Conservation (phyloP, 805 yeast species). For the Suhomyces vadensis region DNA sequence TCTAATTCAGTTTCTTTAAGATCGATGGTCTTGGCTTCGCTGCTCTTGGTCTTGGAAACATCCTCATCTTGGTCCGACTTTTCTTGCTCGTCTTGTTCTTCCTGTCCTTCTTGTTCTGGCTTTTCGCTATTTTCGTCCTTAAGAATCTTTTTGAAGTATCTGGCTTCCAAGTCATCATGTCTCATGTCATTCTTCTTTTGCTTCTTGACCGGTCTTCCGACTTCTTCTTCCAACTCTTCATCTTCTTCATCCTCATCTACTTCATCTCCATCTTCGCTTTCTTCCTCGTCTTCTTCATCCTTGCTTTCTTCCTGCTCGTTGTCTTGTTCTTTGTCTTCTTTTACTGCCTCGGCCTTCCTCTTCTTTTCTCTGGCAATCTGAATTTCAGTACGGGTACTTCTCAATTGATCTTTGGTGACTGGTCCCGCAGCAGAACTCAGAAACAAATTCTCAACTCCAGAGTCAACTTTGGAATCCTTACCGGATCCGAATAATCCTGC, state of each 20-base stretch:
- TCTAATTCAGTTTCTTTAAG: conserved; percentile 70
- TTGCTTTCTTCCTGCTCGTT: conserved; percentile 18
- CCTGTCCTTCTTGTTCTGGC: conserved; percentile 12
- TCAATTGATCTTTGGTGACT: conserved; percentile 38
- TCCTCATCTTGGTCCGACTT: conserved; percentile 14
- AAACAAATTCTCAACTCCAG: conserved; percentile 33
- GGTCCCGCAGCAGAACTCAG: conserved; percentile 43
- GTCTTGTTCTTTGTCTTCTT: conserved; percentile 19
- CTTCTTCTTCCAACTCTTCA: conserved; percentile 23
- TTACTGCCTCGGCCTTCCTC: conserved; percentile 20
- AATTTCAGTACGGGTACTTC: conserved; percentile 33
- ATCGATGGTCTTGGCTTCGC: conserved; percentile 52
- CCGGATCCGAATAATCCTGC: conserved; percentile 34
- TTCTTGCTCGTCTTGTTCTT: conserved; percentile 22
- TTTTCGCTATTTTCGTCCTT: conserved; percentile 33
- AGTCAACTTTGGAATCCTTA: conserved; percentile 23
- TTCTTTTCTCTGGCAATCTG: conserved; percentile 17
- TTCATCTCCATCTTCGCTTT: conserved; percentile 14
- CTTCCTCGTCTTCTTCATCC: conserved; percentile 23
- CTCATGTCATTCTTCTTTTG: conserved; percentile 31
- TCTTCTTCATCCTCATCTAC: conserved; percentile 23
- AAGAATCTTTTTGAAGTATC: conserved; percentile 52
- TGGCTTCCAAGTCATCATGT: conserved; percentile 54
- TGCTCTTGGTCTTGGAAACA: conserved; percentile 12
- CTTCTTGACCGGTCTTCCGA: conserved; percentile 11